These are phyloP conservation scores for Arthrobotrys conoides DNA, from an alignment of 2,329 filamentous ascomycete species.

Conservation along the genomic window DNA sequence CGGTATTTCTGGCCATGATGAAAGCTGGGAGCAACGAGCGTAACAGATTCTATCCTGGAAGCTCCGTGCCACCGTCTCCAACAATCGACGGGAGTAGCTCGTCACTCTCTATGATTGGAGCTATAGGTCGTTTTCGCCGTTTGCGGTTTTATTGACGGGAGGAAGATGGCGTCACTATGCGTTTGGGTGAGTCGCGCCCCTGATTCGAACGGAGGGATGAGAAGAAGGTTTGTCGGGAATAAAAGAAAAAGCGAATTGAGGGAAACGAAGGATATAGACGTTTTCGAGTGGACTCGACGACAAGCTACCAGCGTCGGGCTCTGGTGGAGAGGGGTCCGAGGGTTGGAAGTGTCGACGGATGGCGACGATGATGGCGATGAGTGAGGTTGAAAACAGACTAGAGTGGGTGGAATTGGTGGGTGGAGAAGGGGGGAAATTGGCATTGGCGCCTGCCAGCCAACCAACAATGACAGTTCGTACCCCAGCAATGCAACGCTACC, in stretches of 20 bases:
- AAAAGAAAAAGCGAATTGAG: conserved; percentile 20
- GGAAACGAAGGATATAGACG: conserved; percentile 44
- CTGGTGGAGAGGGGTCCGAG: conserved; percentile 30
- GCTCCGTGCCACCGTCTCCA: conserved; percentile 27
- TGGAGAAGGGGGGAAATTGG: conserved; percentile 51
- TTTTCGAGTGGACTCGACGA: conserved; percentile 30
- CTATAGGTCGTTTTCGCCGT: conserved; percentile 3
- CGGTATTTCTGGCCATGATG: conserved; percentile 56
- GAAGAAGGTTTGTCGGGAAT: conserved; percentile 21
- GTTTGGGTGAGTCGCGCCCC: conserved; percentile 53
- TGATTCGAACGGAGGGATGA: conserved; percentile 30
- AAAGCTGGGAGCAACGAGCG: conserved; percentile 22
- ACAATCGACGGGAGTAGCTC: conserved; percentile 25
- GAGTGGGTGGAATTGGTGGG: conserved; percentile 11
- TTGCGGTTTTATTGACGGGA: conserved; percentile 8
- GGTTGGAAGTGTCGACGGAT: conserved; percentile 49
- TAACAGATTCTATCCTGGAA: conserved; percentile 44
- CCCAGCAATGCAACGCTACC: conserved; percentile 43
- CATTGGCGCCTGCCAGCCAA: conserved; percentile 34
- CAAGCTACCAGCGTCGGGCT: conserved; percentile 41
- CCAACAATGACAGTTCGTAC: conserved; percentile 28
- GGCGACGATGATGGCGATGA: conserved; percentile 37
- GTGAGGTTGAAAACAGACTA: conserved; percentile 47
- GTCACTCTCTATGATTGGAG: conserved; percentile 23
- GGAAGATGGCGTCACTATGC: conserved; percentile 53